Percentiles rank a stretch among this genome's conserved stretches.
Evolutionary conservation across 768 basidiomycete species (phyloP).

Genomic region (Phlebiopsis gigantea): DNA sequence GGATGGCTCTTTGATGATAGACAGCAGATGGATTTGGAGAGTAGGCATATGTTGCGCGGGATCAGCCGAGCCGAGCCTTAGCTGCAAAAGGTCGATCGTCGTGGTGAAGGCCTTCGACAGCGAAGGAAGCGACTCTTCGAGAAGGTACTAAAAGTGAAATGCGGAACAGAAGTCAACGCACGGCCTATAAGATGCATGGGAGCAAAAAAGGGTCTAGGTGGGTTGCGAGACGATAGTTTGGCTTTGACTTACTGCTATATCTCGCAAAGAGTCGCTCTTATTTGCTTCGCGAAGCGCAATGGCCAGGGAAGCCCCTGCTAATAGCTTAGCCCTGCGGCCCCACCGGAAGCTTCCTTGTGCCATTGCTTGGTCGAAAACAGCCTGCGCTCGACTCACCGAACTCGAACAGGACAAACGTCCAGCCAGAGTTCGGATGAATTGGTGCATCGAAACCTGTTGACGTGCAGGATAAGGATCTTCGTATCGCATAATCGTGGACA

Average conservation of each 20-base stretch:
- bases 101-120: constrained; percentile 53
- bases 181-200: constrained; percentile 8
- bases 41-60: constrained; percentile 54
- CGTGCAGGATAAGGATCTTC: neutral
- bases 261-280: constrained; percentile 60
- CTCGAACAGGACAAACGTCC: constrained; percentile 54
- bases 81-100: constrained; percentile 45
- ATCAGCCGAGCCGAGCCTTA: constrained; percentile 50
- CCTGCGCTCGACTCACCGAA: constrained; percentile 58
- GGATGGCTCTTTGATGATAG: constrained; percentile 12
- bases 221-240: neutral
- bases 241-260: constrained; percentile 51
- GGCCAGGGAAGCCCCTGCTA: constrained; percentile 64
- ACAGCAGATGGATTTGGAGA: constrained; percentile 46
- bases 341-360: constrained; percentile 53
- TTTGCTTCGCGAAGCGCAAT: constrained; percentile 68
- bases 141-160: constrained; percentile 32
- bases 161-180: constrained; percentile 19
- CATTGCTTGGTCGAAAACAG: constrained; percentile 68
- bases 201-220: constrained; percentile 8
- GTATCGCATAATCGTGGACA: constrained; percentile 10
- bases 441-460: constrained; percentile 54
- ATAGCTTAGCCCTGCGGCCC: constrained; percentile 67
- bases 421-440: constrained; percentile 58
- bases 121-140: constrained; percentile 45